Evolutionary conservation across 75 land plant genomes (phyloP).

Genomic region (Sequoiadendron giganteum): DNA sequence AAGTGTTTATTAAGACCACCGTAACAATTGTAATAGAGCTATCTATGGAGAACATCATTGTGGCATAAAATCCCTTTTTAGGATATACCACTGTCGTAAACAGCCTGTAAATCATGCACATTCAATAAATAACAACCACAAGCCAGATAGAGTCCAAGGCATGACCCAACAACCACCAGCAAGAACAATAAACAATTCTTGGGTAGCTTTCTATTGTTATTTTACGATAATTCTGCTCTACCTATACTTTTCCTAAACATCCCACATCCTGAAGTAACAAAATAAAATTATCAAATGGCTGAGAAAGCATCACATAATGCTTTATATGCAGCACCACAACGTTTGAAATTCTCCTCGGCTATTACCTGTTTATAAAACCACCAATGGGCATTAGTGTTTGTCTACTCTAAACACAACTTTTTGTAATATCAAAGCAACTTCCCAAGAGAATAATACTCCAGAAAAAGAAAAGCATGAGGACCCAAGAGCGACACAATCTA

Average conservation of each 20-base stretch:
- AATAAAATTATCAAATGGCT: constrained; percentile 1
- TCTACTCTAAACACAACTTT: neutral
- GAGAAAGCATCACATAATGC: constrained; percentile 51
- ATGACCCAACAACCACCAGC: neutral
- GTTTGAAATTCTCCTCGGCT: constrained; percentile 85
- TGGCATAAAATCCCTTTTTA: neutral
- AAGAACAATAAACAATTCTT: neutral
- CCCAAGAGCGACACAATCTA: neutral
- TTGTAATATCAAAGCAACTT: neutral
- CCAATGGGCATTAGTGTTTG: neutral
- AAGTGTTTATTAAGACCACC: neutral
- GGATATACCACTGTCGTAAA: neutral
- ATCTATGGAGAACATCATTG: neutral
- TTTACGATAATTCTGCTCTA: neutral
- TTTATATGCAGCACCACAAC: constrained; percentile 71
- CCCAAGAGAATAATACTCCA: neutral
- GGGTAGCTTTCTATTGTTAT: neutral
- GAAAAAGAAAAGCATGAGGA: neutral
- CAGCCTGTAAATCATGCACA: neutral
- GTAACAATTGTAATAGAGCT: neutral
- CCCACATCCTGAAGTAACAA: neutral
- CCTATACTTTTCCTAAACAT: neutral
- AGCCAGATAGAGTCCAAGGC: neutral
- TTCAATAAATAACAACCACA: neutral
- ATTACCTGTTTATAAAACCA: constrained; percentile 37